Percentiles rank a stretch among this genome's conserved stretches.
Conservation (phyloP, 495 filamentous ascomycete species). For the Usnea hakonensis region DNA sequence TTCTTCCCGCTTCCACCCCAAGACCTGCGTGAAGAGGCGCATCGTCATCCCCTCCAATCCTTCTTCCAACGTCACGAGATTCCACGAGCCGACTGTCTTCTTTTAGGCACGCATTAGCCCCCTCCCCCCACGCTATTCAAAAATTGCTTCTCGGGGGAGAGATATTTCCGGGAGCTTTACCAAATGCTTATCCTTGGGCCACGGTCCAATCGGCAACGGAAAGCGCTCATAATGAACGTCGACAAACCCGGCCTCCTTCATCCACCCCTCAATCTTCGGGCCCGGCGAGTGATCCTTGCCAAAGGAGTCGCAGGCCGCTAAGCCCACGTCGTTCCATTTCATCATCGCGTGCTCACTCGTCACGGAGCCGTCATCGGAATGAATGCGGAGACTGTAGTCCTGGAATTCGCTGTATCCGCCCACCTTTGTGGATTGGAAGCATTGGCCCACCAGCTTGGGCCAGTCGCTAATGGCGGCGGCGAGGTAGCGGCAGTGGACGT, state of each 20-base stretch:
- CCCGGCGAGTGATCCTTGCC: slow-evolving; percentile 18
- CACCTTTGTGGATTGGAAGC: slow-evolving; percentile 24
- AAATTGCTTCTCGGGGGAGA: neutral
- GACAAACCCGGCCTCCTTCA: slow-evolving; percentile 27
- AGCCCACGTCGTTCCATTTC: slow-evolving; percentile 7
- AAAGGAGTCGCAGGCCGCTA: slow-evolving; percentile 6
- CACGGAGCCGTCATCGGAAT: slow-evolving; percentile 26
- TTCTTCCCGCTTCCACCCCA: slow-evolving; percentile 49
- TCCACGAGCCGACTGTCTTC: slow-evolving; percentile 25
- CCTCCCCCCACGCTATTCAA: neutral
- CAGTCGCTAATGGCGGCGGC: slow-evolving; percentile 44
- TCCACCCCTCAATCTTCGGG: slow-evolving; percentile 17
- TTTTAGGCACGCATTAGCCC: slow-evolving; percentile 9
- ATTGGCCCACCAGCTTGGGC: slow-evolving; percentile 32
- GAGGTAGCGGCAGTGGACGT: slow-evolving; percentile 43
- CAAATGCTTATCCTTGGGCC: slow-evolving; percentile 29
- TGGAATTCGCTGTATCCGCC: slow-evolving; percentile 30
- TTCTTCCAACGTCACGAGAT: slow-evolving; percentile 38
- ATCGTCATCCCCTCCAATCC: slow-evolving; percentile 38
- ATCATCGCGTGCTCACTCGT: slow-evolving; percentile 1
- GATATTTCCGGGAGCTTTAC: neutral
- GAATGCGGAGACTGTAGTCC: slow-evolving; percentile 27
- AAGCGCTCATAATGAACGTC: slow-evolving; percentile 21
- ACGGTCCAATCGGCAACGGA: slow-evolving; percentile 27
- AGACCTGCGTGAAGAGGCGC: slow-evolving; percentile 44